Evolutionary conservation across 805 yeast genomes (phyloP).

Genomic region (Myxozyma geophila): DNA sequence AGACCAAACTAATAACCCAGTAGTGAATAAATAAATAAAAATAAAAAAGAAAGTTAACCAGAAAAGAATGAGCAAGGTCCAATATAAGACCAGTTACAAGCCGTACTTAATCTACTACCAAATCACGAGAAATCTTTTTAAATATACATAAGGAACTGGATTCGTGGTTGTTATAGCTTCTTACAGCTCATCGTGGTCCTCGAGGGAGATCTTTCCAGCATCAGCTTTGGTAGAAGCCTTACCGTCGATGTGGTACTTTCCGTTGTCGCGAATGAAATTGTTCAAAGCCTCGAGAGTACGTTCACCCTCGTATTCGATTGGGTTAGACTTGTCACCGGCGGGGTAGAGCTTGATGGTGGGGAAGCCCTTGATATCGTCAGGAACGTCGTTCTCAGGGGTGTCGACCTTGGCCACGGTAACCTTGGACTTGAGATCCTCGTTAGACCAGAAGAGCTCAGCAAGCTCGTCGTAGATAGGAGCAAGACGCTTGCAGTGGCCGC

Average conservation of each 20-base stretch:
- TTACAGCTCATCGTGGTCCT: constrained; percentile 27
- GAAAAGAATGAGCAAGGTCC: too few species aligned
- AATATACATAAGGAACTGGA: too few species aligned
- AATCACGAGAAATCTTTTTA: too few species aligned
- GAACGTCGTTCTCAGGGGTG: constrained; percentile 88
- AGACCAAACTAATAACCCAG: too few species aligned
- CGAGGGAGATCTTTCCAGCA: not conserved
- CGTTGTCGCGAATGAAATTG: constrained; percentile 70
- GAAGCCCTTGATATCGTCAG: constrained; percentile 76
- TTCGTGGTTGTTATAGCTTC: too few species aligned
- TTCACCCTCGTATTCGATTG: constrained; percentile 66
- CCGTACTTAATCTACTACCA: too few species aligned
- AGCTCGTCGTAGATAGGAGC: constrained; percentile 89
- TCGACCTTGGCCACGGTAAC: constrained; percentile 85
- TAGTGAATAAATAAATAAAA: too few species aligned
- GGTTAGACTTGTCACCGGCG: constrained; percentile 73
- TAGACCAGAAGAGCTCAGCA: constrained; percentile 66
- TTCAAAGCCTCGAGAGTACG: constrained; percentile 77
- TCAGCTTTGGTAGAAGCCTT: constrained; percentile 4
- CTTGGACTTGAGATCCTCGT: constrained; percentile 54
- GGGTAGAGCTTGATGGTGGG: constrained; percentile 93
- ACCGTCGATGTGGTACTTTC: constrained; percentile 67
- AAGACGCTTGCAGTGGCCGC: constrained; percentile 92
- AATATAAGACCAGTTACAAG: too few species aligned
- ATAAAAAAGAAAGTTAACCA: too few species aligned